These are phyloP conservation scores for Trichoderma lentiforme DNA, from an alignment of 2,329 filamentous ascomycete species.

Conservation along the genomic window DNA sequence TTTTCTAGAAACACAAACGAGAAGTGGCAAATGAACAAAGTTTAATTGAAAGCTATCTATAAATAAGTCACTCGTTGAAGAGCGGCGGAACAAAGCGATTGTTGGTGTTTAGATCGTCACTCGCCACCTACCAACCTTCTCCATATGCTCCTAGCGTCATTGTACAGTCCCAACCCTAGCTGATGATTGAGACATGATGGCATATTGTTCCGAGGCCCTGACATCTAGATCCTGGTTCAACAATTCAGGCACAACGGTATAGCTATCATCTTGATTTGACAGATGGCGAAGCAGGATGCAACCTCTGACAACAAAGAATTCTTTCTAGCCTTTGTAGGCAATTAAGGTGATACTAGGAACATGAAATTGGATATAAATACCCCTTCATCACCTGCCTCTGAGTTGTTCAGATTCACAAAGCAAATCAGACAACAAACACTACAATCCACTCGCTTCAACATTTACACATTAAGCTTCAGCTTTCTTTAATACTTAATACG, in stretches of 20 bases:
- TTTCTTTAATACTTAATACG: neutral
- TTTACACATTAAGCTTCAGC: neutral
- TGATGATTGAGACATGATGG: neutral
- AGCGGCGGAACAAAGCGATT: neutral
- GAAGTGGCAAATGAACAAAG: neutral
- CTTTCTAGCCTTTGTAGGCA: neutral
- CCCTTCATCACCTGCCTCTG: neutral
- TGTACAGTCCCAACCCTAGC: neutral
- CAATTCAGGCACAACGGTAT: neutral
- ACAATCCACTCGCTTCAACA: neutral
- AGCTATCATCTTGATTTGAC: neutral
- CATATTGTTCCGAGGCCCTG: neutral
- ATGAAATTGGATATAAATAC: slow-evolving; percentile 16
- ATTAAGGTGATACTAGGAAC: neutral
- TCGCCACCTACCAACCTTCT: neutral
- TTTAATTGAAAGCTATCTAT: neutral
- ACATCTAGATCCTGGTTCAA: neutral
- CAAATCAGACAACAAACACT: neutral
- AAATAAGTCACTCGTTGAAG: neutral
- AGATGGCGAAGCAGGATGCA: neutral
- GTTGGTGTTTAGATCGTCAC: neutral
- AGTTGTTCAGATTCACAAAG: neutral
- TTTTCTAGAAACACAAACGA: neutral
- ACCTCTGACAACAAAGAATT: neutral
- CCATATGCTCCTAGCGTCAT: neutral